Conservation (phyloP, 768 basidiomycete genomes). For the Calvatia gigantea region DNA sequence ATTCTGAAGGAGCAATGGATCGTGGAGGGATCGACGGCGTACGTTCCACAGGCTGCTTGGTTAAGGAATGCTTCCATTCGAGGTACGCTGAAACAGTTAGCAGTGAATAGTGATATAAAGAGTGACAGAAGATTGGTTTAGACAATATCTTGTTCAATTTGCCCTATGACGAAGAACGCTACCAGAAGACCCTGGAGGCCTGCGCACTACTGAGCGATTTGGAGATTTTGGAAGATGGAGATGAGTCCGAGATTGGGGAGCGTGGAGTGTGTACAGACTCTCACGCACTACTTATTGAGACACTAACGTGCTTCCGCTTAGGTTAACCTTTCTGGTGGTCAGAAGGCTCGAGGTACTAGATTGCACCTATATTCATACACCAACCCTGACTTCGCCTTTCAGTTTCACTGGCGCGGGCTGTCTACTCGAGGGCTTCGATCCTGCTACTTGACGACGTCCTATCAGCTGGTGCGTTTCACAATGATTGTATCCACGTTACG, state of each 20-base stretch:
- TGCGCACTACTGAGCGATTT: slow-evolving; percentile 72
- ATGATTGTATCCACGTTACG: no score
- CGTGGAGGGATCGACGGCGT: slow-evolving; percentile 75
- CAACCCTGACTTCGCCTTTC: slow-evolving; percentile 23
- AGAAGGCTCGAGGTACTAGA: slow-evolving; percentile 57
- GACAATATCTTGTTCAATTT: slow-evolving; percentile 78
- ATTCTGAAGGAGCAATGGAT: slow-evolving; percentile 66
- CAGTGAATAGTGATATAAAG: neutral
- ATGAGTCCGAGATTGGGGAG: slow-evolving; percentile 86
- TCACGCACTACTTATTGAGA: neutral
- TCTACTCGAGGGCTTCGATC: slow-evolving; percentile 83
- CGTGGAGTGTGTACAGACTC: slow-evolving; percentile 52
- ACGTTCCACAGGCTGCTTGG: slow-evolving; percentile 79
- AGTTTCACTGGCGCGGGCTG: slow-evolving; percentile 62
- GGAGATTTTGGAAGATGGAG: slow-evolving; percentile 82
- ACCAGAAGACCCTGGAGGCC: slow-evolving; percentile 76
- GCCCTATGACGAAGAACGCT: slow-evolving; percentile 77
- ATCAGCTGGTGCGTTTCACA: slow-evolving; percentile 38
- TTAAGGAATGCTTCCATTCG: slow-evolving; percentile 63
- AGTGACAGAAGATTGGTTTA: slow-evolving; percentile 16
- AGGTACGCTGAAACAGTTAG: slow-evolving; percentile 23
- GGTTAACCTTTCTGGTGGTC: slow-evolving; percentile 57
- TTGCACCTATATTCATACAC: slow-evolving; percentile 36
- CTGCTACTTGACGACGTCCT: slow-evolving; percentile 84
- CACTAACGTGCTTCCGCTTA: slow-evolving; percentile 15